Evolutionary conservation across 23 red algal genomes (phyloP), one percentile per base, ranked within the genome.

Genomic region (Gracilaria caudata): DNA sequence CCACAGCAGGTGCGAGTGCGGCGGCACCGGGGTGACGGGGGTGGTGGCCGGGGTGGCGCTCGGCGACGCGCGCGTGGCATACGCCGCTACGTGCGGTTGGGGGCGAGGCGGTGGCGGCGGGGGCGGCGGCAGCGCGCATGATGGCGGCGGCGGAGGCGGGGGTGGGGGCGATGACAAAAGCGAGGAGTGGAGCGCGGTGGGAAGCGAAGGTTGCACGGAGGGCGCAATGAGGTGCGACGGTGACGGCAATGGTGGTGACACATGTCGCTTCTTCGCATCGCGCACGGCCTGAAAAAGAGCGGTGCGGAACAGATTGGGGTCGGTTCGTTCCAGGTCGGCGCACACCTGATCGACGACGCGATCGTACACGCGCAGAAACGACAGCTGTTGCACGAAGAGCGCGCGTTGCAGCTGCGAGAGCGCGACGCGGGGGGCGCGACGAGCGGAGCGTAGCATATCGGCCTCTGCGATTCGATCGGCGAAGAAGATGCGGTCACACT

Each of bases 401-500:
- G 53, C 44, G 20, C 84, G 68, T 36, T 88, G 84, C 4, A 68
- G 28, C 25, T 88, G 60, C 7, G 84, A 68, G 17, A 88, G 84
- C 24, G 54, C 17, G 79, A 83, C 56, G 45, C 84, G 84, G 4
- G 74, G 74, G 51, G 39, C 44, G 7, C 44, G 36, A 19, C 51
- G 74, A 4, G 81, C 37, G 13, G 81, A 47, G 65, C 81, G 81
- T 21, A 47, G 33, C 43, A 65, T 51, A 36, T 73, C 66, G 30
- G 44, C 55, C 35, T 58, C 61, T 59, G 77, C 77, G 28, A 92
- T 66, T 49, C 35, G 41, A 7, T 92, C 78, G 16, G 66, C 88
- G 64, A 81, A 92, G 79, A 92, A 92, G 26, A 82, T 32, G 25
- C 56, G 88, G 79, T 92, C 88, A 40, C 88, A 92, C 64, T 82